Evolutionary conservation across 208 protist species (phyloP).

Genomic region (Trypanosoma cruzi): DNA sequence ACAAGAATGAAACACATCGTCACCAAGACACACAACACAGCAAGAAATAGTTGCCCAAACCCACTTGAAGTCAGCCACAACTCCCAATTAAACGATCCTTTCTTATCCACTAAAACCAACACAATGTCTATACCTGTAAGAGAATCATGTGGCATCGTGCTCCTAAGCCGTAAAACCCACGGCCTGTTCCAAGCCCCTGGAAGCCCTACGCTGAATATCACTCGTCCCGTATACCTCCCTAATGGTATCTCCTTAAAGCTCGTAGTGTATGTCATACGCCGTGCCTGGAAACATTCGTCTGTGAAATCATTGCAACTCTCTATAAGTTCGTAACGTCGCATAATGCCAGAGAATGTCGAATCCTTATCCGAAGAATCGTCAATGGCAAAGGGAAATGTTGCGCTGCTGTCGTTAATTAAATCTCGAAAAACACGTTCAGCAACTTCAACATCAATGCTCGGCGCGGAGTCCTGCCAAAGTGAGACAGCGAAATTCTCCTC

Average conservation of each 20-base stretch:
- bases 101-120: slow-evolving; percentile 12
- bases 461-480: slow-evolving; percentile 21
- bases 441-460: background rate
- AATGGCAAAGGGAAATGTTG: slow-evolving; percentile 21
- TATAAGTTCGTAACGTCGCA: slow-evolving; percentile 13
- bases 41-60: slow-evolving; percentile 14
- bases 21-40: slow-evolving; percentile 2
- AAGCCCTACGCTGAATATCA: slow-evolving; percentile 9
- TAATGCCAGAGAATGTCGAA: background rate
- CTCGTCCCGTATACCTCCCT: slow-evolving; percentile 20
- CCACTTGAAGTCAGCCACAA: slow-evolving; percentile 15
- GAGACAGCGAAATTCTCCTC: slow-evolving; percentile 15
- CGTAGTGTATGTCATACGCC: slow-evolving; percentile 27
- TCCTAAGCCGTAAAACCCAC: slow-evolving; percentile 20
- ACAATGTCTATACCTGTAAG: slow-evolving; percentile 24
- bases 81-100: background rate
- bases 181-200: slow-evolving; percentile 15
- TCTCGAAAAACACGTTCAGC: slow-evolving; percentile 5
- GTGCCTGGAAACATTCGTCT: slow-evolving; percentile 31
- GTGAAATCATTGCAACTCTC: slow-evolving; percentile 23
- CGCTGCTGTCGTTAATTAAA: slow-evolving; percentile 5
- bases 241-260: slow-evolving; percentile 34
- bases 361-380: background rate
- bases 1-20: slow-evolving; percentile 17
- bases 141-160: slow-evolving; percentile 24